Evolutionary conservation across 1,139 yeast species (phyloP), one percentile per base, ranked within the genome.

Genomic region (Geotrichum histeridarum): DNA sequence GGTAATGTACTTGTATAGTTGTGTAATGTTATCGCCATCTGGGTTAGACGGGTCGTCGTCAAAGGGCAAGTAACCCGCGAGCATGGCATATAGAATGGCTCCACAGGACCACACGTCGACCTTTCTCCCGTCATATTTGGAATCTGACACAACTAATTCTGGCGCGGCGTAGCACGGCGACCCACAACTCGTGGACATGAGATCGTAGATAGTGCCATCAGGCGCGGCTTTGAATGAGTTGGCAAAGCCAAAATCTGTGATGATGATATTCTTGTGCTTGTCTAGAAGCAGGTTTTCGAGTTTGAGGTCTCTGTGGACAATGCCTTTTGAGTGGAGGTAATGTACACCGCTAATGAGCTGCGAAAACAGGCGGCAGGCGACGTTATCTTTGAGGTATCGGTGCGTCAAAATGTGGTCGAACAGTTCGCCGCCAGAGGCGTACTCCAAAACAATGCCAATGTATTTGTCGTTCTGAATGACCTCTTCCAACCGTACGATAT

Each of bases 161-260:
- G 99, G 99, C 2, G 99, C 99, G 0, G 98, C 98, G 70, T 93
- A 93, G 70, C 99, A 91, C 0, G 99, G 99, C 6, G 96, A 88
- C 1, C 99, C 99, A 71, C 99, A 93, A 48, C 93, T 83, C 0
- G 99, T 93, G 68, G 84, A 85, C 99, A 93, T 93, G 54, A 89
- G 74, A 67, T 89, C 96, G 27, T 57, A 59, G 22, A 60, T 59
- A 12, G 62, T 51, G 27, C 64, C 65, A 61, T 76, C 75, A 1
- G 53, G 31, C 15, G 51, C 61, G 46, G 59, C 57, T 18, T 59
- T 55, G 72, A 89, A 93, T 42, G 94, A 84, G 71, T 93, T 93
- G 46, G 95, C 99, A 72, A 93, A 93, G 0, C 95, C 95, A 70
- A 86, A 86, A 69, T 86, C 95, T 38, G 90, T 82, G 56, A 86